These are phyloP conservation scores for Globisporangium echinulatum DNA, from an alignment of 352 stramenopile species.

Conservation along the genomic window DNA sequence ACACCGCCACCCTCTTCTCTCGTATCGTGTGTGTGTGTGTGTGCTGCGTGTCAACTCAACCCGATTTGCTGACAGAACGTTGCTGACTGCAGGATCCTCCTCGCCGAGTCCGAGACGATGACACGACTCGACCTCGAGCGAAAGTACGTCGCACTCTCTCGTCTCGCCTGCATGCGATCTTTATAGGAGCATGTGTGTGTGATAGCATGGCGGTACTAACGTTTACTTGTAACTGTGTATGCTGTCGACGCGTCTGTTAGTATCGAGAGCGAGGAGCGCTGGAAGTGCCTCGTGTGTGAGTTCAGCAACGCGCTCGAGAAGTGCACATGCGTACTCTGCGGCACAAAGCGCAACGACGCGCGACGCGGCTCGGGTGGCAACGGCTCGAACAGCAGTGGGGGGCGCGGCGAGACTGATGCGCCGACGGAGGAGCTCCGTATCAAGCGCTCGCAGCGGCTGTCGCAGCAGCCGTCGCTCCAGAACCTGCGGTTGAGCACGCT, in stretches of 20 bases:
- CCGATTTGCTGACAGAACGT: background rate
- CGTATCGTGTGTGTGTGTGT: background rate
- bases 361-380: slow-evolving; percentile 15
- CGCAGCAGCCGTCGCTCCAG: slow-evolving; percentile 18
- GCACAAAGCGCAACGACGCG: slow-evolving; percentile 52
- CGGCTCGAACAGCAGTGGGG: slow-evolving; percentile 11
- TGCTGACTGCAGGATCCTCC: slow-evolving; percentile 26
- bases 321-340: slow-evolving; percentile 55
- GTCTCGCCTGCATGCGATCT: no score
- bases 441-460: slow-evolving; percentile 18
- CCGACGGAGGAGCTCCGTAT: slow-evolving; percentile 10
- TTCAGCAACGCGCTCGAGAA: slow-evolving; percentile 72
- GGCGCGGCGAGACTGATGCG: no score
- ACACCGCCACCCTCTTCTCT: background rate
- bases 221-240: no score
- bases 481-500: slow-evolving; percentile 48
- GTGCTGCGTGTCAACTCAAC: no score
- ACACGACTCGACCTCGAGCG: slow-evolving; percentile 73
- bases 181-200: no score
- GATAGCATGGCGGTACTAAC: no score
- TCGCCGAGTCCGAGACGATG: slow-evolving; percentile 48
- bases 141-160: slow-evolving; percentile 24
- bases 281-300: slow-evolving; percentile 73
- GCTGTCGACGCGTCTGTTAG: slow-evolving; percentile 4
- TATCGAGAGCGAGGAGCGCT: slow-evolving; percentile 51